Base-by-base conservation (phyloP, 2,329 filamentous ascomycete species). In the Endoconidiophora laricicola region DNA sequence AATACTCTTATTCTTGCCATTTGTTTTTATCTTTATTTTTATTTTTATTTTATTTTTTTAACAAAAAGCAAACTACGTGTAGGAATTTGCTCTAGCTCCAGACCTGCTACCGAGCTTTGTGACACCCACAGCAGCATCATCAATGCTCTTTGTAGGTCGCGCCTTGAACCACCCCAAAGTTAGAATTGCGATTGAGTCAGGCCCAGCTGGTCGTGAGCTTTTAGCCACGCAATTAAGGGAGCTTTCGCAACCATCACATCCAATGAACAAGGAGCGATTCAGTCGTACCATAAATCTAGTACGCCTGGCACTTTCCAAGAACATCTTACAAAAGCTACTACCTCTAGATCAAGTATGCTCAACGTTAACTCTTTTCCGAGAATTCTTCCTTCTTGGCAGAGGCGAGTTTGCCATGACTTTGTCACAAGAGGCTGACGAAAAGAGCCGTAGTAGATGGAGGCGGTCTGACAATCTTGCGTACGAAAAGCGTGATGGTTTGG, bases 391-490 rank as follows among this genome's bases (percentile, higher is more conserved):
- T 2, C 72, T 98, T 0, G 82, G 83, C 1, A 76, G 86, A 33
- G 90, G 90, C 48, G 91, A 96, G 62, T 98, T 98, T 62, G 86
- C 88, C 18, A 79, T 91, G 65, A 81, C 83, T 0, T 66, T 98
- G 23, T 86, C 93, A 1, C 76, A 81, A 36, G 85, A 95, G 65
- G 86, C 90, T 1, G 86, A 95, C 57, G 77, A 82, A 49, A 82
- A 79, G 57, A 74, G 91, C 22, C 74, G 78, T n/a, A 79, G 76
- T 55, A 78, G 86, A 46, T 85, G 84, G 72, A 77, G 72, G 57
- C 69, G 79, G 55, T 69, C 77, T 9, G 74, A 76, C 38, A 78
- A 76, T 48, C 60, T 79, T 4, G 71, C 69, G 1, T 71, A 70
- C 60, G 72, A 76, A 59, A 74, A 73, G 58, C 63, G 72, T 60